Conservation (phyloP, 331 rosid genomes). For the Phaseolus coccineus region DNA sequence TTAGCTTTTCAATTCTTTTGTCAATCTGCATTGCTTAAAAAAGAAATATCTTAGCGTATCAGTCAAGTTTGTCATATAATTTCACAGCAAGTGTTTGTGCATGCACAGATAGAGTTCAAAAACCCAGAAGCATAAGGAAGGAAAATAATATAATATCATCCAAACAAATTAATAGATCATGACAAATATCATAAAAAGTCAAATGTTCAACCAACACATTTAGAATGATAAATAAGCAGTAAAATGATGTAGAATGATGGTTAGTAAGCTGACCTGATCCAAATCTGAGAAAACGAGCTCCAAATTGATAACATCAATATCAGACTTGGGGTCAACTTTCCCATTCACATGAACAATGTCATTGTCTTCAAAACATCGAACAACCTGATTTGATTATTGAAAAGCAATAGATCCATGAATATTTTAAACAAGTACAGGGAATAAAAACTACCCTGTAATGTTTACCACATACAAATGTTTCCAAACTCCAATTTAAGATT, state of each 20-base stretch:
- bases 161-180: constrained; percentile 27
- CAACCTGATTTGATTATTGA: constrained; percentile 62
- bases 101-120: constrained; percentile 22
- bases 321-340: constrained; percentile 88
- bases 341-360: constrained; percentile 95
- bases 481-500: constrained; percentile 6
- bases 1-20: constrained; percentile 90
- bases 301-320: constrained; percentile 91
- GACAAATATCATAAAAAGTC: constrained; percentile 19
- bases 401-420: constrained; percentile 32
- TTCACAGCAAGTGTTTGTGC: constrained; percentile 16
- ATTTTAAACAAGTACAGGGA: constrained; percentile 31
- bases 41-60: constrained; percentile 60
- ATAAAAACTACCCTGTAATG: not conserved
- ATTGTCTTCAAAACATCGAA: constrained; percentile 94
- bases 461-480: not conserved
- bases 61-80: constrained; percentile 49
- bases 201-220: constrained; percentile 2
- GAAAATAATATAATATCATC: constrained; percentile 35
- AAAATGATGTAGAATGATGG: constrained; percentile 27
- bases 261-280: constrained; percentile 81
- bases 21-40: constrained; percentile 90
- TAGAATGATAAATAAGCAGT: constrained; percentile 31
- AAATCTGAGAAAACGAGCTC: constrained; percentile 95
- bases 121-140: constrained; percentile 19